These are phyloP conservation scores for Oryza officinalis DNA, from an alignment of 176 grass and related monocot species.

Conservation along the genomic window DNA sequence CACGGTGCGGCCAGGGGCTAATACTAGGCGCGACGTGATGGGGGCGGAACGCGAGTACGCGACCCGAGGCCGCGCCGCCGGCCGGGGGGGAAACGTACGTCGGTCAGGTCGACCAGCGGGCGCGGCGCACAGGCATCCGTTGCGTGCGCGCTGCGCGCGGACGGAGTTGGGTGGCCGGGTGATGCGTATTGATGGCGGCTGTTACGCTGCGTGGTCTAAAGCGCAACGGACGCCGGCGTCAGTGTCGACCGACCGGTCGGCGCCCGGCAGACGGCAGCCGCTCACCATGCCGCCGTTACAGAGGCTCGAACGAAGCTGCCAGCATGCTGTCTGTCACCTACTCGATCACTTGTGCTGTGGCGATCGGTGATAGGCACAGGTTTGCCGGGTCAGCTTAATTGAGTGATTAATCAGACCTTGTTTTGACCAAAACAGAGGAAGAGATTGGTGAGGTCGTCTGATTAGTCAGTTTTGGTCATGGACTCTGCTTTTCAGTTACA, in stretches of 20 bases:
- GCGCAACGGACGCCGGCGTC: conserved; percentile 24
- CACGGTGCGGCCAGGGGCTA: not conserved
- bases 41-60: conserved; percentile 15
- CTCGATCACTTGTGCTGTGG: not conserved
- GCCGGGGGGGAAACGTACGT: not conserved
- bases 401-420: not conserved
- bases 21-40: not conserved
- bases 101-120: not conserved
- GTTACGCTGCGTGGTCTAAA: conserved; percentile 16
- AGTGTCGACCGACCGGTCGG: not conserved
- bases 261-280: conserved; percentile 16
- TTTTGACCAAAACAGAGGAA: not conserved
- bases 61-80: not conserved
- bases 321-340: too few relatives aligned
- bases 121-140: not conserved
- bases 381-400: not conserved
- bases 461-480: too few relatives aligned
- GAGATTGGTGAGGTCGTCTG: conserved; percentile 5
- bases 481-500: not conserved
- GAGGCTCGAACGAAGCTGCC: too few relatives aligned
- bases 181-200: not conserved
- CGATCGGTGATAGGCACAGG: not conserved
- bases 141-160: not conserved
- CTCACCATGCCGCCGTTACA: conserved; percentile 25
- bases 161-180: too few relatives aligned